Conservation (phyloP, 2,329 filamentous ascomycete species). For the Neopestalotiopsis clavispora region DNA sequence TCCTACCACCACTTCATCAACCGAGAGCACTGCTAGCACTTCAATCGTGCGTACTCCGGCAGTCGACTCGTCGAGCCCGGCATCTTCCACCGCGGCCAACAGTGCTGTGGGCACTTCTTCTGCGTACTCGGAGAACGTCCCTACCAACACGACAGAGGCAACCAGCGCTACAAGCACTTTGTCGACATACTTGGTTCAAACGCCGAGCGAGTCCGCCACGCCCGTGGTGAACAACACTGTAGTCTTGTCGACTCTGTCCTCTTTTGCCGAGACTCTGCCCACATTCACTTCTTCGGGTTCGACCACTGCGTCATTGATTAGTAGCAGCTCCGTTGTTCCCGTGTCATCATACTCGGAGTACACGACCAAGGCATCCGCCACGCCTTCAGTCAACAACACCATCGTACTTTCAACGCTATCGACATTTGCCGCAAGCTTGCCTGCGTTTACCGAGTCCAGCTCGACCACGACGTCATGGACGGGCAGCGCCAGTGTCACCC, state of each 20-base stretch:
- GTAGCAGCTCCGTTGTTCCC: background rate
- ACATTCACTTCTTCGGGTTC: too few species aligned
- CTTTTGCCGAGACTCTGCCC: too few species aligned
- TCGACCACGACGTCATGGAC: background rate
- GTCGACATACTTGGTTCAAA: too few species aligned
- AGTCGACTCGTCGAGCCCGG: background rate
- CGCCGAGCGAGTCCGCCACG: too few species aligned
- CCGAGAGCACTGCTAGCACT: background rate
- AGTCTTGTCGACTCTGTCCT: too few species aligned
- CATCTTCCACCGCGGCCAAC: background rate
- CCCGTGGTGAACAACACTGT: too few species aligned
- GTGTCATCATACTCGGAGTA: background rate
- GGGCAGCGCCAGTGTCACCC: background rate
- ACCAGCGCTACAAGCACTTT: too few species aligned
- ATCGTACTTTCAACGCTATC: background rate
- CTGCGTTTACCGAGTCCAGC: background rate
- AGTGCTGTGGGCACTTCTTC: background rate
- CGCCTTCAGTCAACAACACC: background rate
- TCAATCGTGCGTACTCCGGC: background rate
- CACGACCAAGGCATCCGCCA: background rate
- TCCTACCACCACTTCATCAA: background rate
- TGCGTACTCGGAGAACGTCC: background rate
- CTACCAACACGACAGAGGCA: background rate
- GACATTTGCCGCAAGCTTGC: background rate
- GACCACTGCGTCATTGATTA: background rate